Percentiles rank a stretch among this genome's conserved stretches.
Evolutionary conservation across 2,329 filamentous ascomycete species (phyloP).

Genomic region (Aspergillus neotritici): DNA sequence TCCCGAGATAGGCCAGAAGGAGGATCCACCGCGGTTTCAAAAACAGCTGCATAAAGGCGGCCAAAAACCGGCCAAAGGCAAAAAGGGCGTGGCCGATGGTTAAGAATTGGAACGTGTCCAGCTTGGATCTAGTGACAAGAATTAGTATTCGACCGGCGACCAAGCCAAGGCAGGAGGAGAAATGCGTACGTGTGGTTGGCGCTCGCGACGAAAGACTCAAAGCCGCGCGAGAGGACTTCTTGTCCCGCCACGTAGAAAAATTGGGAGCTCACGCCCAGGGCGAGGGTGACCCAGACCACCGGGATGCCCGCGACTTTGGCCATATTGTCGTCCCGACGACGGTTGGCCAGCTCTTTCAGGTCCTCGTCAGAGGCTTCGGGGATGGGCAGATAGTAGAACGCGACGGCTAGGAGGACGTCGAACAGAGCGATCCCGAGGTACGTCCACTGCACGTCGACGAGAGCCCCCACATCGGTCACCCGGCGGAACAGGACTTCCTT

Average conservation of each 20-base stretch:
- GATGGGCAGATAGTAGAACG: conserved; percentile 57
- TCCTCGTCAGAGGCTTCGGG: conserved; percentile 59
- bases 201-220: conserved; percentile 39
- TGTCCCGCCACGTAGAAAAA: conserved; percentile 59
- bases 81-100: conserved; percentile 55
- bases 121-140: conserved; percentile 8
- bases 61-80: conserved; percentile 53
- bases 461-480: conserved; percentile 43
- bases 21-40: conserved; percentile 56
- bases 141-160: conserved; percentile 1
- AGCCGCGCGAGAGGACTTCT: conserved; percentile 50
- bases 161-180: conserved; percentile 8
- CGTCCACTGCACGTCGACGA: conserved; percentile 60
- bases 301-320: conserved; percentile 42
- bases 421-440: conserved; percentile 60
- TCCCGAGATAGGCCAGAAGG: conserved; percentile 48
- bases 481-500: conserved; percentile 53
- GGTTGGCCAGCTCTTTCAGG: conserved; percentile 51
- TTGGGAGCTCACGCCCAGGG: conserved; percentile 49
- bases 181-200: conserved; percentile 30
- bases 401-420: conserved; percentile 53
- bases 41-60: conserved; percentile 49
- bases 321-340: conserved; percentile 46
- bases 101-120: conserved; percentile 40
- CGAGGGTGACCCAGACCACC: conserved; percentile 54